Evolutionary conservation across 805 yeast genomes (phyloP).

Genomic region (Priceomyces melissophilus): DNA sequence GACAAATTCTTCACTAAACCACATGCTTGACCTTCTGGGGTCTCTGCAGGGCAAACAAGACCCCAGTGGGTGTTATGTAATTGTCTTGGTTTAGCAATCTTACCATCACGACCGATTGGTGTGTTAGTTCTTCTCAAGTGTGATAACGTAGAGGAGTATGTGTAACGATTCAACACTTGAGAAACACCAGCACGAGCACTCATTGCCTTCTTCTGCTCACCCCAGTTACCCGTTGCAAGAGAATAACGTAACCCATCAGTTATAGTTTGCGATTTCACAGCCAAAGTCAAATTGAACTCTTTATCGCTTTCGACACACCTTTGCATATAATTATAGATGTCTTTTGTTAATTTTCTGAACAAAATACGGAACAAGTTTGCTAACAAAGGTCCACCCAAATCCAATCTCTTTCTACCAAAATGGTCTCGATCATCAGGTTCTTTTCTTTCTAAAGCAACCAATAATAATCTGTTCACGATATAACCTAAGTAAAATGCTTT

Average conservation of each 20-base stretch:
- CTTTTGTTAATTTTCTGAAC: conserved; percentile 92
- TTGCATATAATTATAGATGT: conserved; percentile 97
- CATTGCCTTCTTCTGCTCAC: conserved; percentile 99
- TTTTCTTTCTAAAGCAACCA: conserved; percentile 95
- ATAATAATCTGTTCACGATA: conserved; percentile 91
- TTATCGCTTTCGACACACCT: conserved; percentile 97
- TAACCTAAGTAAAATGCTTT: conserved; percentile 97
- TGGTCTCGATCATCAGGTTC: conserved; percentile 99
- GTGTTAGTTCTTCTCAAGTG: conserved; percentile 99
- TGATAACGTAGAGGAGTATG: conserved; percentile 96
- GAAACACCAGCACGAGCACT: conserved; percentile 98
- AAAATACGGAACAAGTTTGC: conserved; percentile 93
- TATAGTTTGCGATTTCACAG: conserved; percentile 94
- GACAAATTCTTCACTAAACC: conserved; percentile 97
- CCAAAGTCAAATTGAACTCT: conserved; percentile 93
- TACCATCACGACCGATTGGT: conserved; percentile 99
- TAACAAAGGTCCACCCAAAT: conserved; percentile 95
- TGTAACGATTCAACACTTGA: conserved; percentile 95
- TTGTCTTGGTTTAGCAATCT: conserved; percentile 97
- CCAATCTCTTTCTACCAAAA: conserved; percentile 97
- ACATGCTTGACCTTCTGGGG: conserved; percentile 99
- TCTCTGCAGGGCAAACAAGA: conserved; percentile 98
- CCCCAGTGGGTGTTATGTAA: conserved; percentile 99
- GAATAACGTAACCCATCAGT: conserved; percentile 97
- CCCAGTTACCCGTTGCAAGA: conserved; percentile 99